Percentiles rank a stretch among this genome's conserved stretches.
Evolutionary conservation across 2,329 filamentous ascomycete species (phyloP).

Genomic region (Diaporthe caulivora): DNA sequence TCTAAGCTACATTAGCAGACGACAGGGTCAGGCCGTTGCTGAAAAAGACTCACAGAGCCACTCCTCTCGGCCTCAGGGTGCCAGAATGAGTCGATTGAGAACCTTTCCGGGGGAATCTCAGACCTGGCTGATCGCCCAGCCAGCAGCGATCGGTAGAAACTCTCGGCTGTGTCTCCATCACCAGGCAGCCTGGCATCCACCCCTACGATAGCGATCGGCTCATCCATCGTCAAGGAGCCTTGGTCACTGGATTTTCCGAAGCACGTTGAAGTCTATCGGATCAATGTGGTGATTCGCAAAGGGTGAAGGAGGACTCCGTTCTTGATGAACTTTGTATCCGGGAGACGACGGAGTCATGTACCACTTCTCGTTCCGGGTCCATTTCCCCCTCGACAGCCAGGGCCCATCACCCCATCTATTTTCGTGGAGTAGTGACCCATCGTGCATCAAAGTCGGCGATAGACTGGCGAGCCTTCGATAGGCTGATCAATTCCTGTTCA

Average conservation of each 20-base stretch:
- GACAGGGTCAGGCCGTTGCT: background rate
- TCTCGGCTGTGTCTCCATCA: slow-evolving; percentile 45
- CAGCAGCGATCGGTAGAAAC: slow-evolving; percentile 47
- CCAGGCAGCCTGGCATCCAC: slow-evolving; percentile 45
- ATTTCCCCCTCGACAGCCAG: background rate
- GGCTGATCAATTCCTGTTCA: slow-evolving; percentile 6
- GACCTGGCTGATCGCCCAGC: slow-evolving; percentile 46
- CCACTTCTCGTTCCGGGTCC: background rate
- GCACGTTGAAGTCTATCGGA: slow-evolving; percentile 30
- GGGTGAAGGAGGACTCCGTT: background rate
- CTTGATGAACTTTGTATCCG: background rate
- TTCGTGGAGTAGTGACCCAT: slow-evolving; percentile 23
- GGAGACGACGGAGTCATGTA: background rate
- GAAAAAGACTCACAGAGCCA: slow-evolving; percentile 47
- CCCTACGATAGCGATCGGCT: slow-evolving; percentile 39
- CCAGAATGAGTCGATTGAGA: slow-evolving; percentile 48
- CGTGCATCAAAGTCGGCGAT: slow-evolving; percentile 9
- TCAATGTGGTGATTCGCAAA: background rate
- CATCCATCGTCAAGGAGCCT: slow-evolving; percentile 25
- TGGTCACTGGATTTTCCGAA: slow-evolving; percentile 9
- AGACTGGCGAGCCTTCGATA: slow-evolving; percentile 9
- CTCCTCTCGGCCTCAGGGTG: slow-evolving; percentile 46
- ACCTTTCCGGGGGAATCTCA: slow-evolving; percentile 46
- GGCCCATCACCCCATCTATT: slow-evolving; percentile 12
- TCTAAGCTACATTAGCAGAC: background rate